Evolutionary conservation across 2,329 filamentous ascomycete genomes (phyloP).

Genomic region (Botrytis squamosa): DNA sequence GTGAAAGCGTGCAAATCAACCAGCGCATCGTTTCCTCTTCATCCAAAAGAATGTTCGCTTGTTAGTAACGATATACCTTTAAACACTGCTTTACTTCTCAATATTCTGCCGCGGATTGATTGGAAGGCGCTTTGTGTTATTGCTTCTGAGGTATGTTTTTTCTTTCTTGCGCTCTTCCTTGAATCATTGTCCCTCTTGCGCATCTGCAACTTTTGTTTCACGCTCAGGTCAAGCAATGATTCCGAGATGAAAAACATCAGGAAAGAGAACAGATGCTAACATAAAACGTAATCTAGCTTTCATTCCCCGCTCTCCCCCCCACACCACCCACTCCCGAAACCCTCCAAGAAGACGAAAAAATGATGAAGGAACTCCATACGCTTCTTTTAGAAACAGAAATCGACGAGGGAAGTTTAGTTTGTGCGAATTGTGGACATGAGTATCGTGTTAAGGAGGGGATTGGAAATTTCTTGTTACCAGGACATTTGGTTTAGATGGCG

Average conservation of each 20-base stretch:
- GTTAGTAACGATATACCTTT: conserved; percentile 79
- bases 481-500: conserved; percentile 69
- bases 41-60: conserved; percentile 88
- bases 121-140: conserved; percentile 79
- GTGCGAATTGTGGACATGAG: conserved; percentile 88
- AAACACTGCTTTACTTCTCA: conserved; percentile 76
- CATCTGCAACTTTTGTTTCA: background rate
- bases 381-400: conserved; percentile 88
- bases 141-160: conserved; percentile 67
- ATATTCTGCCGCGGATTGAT: conserved; percentile 83
- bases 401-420: conserved; percentile 82
- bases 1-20: conserved; percentile 90
- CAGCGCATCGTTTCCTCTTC: conserved; percentile 78
- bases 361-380: conserved; percentile 74
- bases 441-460: conserved; percentile 95
- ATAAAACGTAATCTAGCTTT: conserved; percentile 56
- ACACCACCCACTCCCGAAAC: conserved; percentile 62
- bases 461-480: conserved; percentile 91
- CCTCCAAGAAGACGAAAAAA: conserved; percentile 64
- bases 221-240: background rate
- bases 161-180: background rate
- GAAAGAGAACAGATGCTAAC: conserved; percentile 21
- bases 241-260: conserved; percentile 10
- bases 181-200: background rate
- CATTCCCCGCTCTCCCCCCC: conserved; percentile 71